A percentile compares a stretch with the other conserved stretches of the same genome.
These are phyloP conservation scores for Solanum chmielewskii DNA, from an alignment of 257 asterid species.

Conservation along the genomic window DNA sequence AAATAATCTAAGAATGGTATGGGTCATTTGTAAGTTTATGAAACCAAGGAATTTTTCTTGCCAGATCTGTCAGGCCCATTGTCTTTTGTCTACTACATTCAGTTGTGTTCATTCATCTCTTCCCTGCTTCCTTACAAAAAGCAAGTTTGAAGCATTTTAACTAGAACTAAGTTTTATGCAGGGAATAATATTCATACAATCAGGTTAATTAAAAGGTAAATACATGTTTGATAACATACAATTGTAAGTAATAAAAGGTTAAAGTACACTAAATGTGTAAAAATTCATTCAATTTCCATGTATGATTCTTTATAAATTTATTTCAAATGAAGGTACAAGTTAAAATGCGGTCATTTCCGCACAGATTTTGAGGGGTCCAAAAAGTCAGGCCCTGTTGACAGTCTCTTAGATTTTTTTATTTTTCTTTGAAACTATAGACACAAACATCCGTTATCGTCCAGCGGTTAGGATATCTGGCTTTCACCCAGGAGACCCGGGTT, in stretches of 20 bases:
- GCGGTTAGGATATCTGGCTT: slow-evolving; percentile 99
- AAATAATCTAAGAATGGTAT: background rate
- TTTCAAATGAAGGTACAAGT: background rate
- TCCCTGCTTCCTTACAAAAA: background rate
- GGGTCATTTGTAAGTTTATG: background rate
- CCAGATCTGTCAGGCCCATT: background rate
- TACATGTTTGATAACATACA: background rate
- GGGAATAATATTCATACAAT: background rate
- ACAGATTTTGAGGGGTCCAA: background rate
- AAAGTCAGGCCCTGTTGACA: background rate
- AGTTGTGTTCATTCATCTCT: background rate
- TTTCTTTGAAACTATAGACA: background rate
- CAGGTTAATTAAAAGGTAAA: background rate
- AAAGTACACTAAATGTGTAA: background rate
- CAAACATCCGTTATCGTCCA: slow-evolving; percentile 66
- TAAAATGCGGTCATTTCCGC: background rate
- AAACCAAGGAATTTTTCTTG: background rate
- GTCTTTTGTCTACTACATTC: background rate
- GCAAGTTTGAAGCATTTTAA: background rate
- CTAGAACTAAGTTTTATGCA: background rate
- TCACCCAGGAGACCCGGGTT: slow-evolving; percentile 98
- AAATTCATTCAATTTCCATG: background rate
- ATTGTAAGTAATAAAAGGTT: background rate
- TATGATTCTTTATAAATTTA: background rate
- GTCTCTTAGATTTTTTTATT: background rate